Evolutionary conservation across 768 basidiomycete species (phyloP).

Genomic region (Pulveroboletus sp.): DNA sequence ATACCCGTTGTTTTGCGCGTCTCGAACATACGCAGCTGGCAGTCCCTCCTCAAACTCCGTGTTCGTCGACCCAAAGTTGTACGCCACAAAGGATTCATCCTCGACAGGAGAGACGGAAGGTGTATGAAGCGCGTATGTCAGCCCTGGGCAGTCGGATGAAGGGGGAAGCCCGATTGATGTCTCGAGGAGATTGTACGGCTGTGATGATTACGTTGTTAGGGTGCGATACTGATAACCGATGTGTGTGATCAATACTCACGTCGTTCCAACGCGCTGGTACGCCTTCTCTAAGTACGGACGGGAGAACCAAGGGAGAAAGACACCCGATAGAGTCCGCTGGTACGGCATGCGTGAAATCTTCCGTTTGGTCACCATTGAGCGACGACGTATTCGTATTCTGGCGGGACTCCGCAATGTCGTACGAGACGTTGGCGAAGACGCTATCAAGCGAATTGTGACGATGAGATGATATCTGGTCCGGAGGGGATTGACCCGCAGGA

Average conservation of each 20-base stretch:
- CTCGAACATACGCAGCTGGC: constrained; percentile 11
- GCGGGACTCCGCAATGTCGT: constrained; percentile 25
- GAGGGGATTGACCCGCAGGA: constrained; percentile 34
- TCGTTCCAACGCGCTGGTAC: constrained; percentile 32
- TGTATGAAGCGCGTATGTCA: constrained; percentile 24
- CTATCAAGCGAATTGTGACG: constrained; percentile 26
- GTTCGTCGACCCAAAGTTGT: constrained; percentile 12
- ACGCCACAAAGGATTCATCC: constrained; percentile 18
- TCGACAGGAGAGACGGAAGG: constrained; percentile 25
- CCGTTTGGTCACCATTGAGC: constrained; percentile 17
- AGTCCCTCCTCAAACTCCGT: constrained; percentile 11
- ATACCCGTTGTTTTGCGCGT: constrained; percentile 18
- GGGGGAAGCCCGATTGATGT: constrained; percentile 28
- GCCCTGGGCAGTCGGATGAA: constrained; percentile 17
- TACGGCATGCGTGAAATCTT: constrained; percentile 21
- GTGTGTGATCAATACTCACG: constrained; percentile 21
- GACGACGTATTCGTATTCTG: constrained; percentile 7
- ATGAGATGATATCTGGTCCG: constrained; percentile 7
- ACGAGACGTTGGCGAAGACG: constrained; percentile 29
- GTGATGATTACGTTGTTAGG: constrained; percentile 19
- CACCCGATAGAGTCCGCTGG: constrained; percentile 21
- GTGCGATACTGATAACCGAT: constrained; percentile 7
- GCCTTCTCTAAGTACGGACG: constrained; percentile 27
- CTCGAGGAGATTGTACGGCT: constrained; percentile 33
- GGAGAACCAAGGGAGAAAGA: constrained; percentile 30